Base-by-base conservation (phyloP, 2,329 filamentous ascomycete genomes). In the Tolypocladium paradoxum region DNA sequence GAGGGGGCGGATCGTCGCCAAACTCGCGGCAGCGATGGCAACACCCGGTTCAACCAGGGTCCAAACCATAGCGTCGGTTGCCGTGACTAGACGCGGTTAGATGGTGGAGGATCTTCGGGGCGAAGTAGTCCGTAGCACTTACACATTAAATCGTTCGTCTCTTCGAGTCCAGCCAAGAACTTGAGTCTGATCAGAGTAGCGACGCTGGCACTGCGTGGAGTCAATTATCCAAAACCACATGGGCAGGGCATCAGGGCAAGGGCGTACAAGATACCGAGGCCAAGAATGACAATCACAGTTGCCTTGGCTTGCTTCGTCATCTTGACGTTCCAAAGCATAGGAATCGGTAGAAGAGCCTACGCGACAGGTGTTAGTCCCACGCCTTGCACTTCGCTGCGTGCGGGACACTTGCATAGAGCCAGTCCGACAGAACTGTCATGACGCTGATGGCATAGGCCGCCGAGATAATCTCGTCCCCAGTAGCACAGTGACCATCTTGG, bases 1-100 rank as follows among this genome's bases (percentile, higher is more conserved):
- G 1, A 81, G 69, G 4, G 78, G 78, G 3, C 77, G 74, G 34
- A 81, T 76, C 6, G 78, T 81, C 24, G 75, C 76, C 12, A 81
- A 66, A 55, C 75, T 78, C 2, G 77, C 73, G 14, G 78, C 78
- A 29, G 76, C 63, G 47, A 81, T 81, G 54, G 77, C 77, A 24
- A 81, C 72, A 6, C 76, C 77, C 2, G 77, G 77, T 59, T 81
- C 78, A 51, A 81, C 67, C n/a, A 81, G 65, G 11, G 76, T 80
- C 78, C 78, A 81, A 7, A 80, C 69, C 72, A 78, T 76, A 36
- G 76, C 72, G 55, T 78, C 68, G 4, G 76, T 80, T 24, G 71
- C 74, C 51, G 70, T 69, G 60, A 70, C 76, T 78, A 47, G 9
- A 35, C 1, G 20, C 18, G 8, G 49, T 68, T 48, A 65, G 46